Evolutionary conservation across 2,329 filamentous ascomycete species (phyloP).

Genomic region (Alternaria viburni): DNA sequence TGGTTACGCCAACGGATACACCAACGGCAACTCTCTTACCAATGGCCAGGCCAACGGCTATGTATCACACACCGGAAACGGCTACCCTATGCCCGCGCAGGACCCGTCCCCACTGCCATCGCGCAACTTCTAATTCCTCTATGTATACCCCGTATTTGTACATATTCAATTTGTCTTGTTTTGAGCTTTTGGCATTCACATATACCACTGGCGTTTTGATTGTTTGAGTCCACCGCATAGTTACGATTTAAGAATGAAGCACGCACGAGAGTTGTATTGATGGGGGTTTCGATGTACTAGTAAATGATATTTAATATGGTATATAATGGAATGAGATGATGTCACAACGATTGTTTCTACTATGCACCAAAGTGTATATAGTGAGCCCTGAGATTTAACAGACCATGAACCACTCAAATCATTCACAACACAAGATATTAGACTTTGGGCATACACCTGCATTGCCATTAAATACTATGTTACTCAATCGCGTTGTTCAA

Average conservation of each 20-base stretch:
- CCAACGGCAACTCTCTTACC: conserved; percentile 9
- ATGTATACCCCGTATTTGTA: conserved; percentile 9
- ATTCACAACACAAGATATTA: background rate
- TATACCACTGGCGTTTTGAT: conserved; percentile 13
- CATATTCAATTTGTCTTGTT: background rate
- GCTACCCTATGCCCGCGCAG: conserved; percentile 26
- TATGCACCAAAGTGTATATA: no score
- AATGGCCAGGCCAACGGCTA: conserved; percentile 10
- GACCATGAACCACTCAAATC: background rate
- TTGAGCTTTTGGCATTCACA: conserved; percentile 2
- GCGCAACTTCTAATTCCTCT: conserved; percentile 35
- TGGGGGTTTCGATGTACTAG: background rate
- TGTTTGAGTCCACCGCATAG: background rate
- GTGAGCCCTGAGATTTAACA: background rate
- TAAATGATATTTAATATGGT: background rate
- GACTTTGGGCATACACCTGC: background rate
- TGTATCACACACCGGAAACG: conserved; percentile 18
- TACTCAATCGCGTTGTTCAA: background rate
- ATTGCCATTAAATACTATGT: background rate
- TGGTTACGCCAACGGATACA: conserved; percentile 13
- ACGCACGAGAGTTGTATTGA: background rate
- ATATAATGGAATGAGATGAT: background rate
- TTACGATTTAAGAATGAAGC: background rate
- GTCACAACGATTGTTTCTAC: no score
- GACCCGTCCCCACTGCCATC: conserved; percentile 28